Conservation (phyloP, 257 asterid genomes). For the Gentiana dahurica region DNA sequence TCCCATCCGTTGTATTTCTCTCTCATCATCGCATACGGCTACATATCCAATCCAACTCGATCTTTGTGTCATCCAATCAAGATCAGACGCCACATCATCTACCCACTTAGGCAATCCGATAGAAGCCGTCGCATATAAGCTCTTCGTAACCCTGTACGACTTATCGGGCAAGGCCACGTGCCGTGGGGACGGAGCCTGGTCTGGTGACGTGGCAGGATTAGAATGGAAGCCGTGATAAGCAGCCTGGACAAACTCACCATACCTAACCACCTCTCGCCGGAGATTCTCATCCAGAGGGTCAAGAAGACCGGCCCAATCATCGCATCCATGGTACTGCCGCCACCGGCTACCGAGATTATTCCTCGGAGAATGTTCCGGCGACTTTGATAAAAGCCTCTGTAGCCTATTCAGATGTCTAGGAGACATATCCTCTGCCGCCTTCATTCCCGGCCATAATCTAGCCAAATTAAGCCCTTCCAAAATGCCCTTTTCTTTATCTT, state of each 20-base stretch:
- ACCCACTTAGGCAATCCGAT: slow-evolving; percentile 78
- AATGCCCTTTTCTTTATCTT: slow-evolving; percentile 23
- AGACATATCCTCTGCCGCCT: slow-evolving; percentile 85
- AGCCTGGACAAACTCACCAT: slow-evolving; percentile 87
- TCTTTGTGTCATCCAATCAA: slow-evolving; percentile 92
- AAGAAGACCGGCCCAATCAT: slow-evolving; percentile 72
- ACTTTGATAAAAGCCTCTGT: slow-evolving; percentile 52
- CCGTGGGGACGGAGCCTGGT: slow-evolving; percentile 28
- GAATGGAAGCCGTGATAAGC: slow-evolving; percentile 80
- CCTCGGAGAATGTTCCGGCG: slow-evolving; percentile 72
- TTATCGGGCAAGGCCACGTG: slow-evolving; percentile 56
- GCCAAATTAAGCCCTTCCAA: slow-evolving; percentile 35
- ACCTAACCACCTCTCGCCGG: slow-evolving; percentile 78
- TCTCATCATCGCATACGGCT: slow-evolving; percentile 65
- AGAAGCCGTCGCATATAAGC: slow-evolving; percentile 75
- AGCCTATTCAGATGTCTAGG: slow-evolving; percentile 63
- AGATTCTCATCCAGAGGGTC: slow-evolving; percentile 96
- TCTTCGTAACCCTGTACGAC: slow-evolving; percentile 60
- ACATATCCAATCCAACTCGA: slow-evolving; percentile 93
- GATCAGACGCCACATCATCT: slow-evolving; percentile 73
- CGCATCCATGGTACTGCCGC: slow-evolving; percentile 76
- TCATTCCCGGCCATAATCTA: slow-evolving; percentile 70
- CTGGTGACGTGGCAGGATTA: slow-evolving; percentile 41
- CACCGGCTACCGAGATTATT: slow-evolving; percentile 54
- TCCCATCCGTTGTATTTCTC: slow-evolving; percentile 83